A percentile compares a stretch with the other conserved stretches of the same genome.
phyloP scores from a whole-genome alignment of 495 filamentous ascomycete species.

The Cairneyella variabilis region DNA sequence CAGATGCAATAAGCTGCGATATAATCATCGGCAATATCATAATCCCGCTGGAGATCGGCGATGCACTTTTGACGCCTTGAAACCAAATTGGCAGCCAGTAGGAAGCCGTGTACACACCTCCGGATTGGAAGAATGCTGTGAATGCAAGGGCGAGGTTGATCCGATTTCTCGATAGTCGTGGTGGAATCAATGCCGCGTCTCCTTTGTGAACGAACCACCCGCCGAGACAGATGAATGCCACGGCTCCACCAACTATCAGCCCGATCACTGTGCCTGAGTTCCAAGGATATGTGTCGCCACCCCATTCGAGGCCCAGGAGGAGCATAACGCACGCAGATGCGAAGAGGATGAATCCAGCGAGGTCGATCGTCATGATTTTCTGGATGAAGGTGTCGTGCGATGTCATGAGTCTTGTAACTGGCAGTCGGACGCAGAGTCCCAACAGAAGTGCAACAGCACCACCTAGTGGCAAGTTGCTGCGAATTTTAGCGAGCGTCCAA shows the following conservation, averaged over 20 bases:
- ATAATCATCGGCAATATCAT: slow-evolving; percentile 56
- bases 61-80: slow-evolving; percentile 32
- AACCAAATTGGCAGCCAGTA: slow-evolving; percentile 17
- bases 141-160: neutral
- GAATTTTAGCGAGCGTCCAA: slow-evolving; percentile 36
- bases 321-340: slow-evolving; percentile 32
- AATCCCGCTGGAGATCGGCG: slow-evolving; percentile 63
- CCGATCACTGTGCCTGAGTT: slow-evolving; percentile 30
- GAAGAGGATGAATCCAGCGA: slow-evolving; percentile 41
- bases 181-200: slow-evolving; percentile 23
- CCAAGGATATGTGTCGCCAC: slow-evolving; percentile 40
- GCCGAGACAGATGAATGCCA: slow-evolving; percentile 34
- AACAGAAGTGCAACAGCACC: slow-evolving; percentile 42
- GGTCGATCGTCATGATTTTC: slow-evolving; percentile 28
- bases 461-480: slow-evolving; percentile 63
- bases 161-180: neutral
- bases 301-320: slow-evolving; percentile 42
- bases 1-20: slow-evolving; percentile 20
- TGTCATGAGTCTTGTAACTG: slow-evolving; percentile 26
- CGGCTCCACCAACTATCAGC: slow-evolving; percentile 45
- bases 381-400: neutral
- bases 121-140: slow-evolving; percentile 79
- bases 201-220: slow-evolving; percentile 35
- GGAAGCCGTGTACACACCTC: slow-evolving; percentile 52
- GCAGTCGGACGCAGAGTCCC: slow-evolving; percentile 39